Evolutionary conservation across 495 filamentous ascomycete species (phyloP), one percentile per base, ranked within the genome.

Genomic region (Tuber melanosporum): DNA sequence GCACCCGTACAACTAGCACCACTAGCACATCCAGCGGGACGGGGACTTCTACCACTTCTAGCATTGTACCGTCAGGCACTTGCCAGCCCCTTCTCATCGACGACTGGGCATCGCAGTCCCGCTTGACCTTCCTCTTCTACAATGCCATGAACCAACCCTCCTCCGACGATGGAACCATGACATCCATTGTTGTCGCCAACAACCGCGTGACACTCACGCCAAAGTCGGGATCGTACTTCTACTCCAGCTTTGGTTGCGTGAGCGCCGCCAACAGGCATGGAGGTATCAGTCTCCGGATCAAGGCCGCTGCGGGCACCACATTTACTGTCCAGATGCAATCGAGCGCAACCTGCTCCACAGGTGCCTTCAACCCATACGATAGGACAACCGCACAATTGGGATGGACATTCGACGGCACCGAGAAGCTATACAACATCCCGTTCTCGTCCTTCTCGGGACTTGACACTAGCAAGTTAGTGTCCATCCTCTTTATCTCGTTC

Each of bases 61-160:
- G 73, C 10, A 81, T 80, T 43, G 74, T 74, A 22, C 75, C 84
- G 17, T 70, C 84, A 15, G 85, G 84, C 32, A 79, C 82, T 15
- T 91, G 89, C 84, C 79, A 85, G 7, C 82, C 86, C 74, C 83
- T 90, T 43, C 84, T 90, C 42, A 85, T 91, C 75, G 89, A 91
- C 71, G 89, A 91, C 85, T 91, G 87, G 85, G 85, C 84, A 66
- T 91, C 89, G 22, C 89, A 91, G 77, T 91, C 89, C 22, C 87
- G 89, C 26, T 84, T 91, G 74, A 91, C 89, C 0, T 91, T 91
- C 83, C 84, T 91, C 14, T 88, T 84, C 81, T 91, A 91, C 84
- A 91, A 91, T 80, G 86, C 89, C 57, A 78, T 90, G 84, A 82
- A 87, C 6, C 83, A 89, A 76, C 83, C 89, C n/a, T 86, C 87